phyloP scores from a whole-genome alignment of 768 basidiomycete species.

The Paxillus ammoniavirescens region DNA sequence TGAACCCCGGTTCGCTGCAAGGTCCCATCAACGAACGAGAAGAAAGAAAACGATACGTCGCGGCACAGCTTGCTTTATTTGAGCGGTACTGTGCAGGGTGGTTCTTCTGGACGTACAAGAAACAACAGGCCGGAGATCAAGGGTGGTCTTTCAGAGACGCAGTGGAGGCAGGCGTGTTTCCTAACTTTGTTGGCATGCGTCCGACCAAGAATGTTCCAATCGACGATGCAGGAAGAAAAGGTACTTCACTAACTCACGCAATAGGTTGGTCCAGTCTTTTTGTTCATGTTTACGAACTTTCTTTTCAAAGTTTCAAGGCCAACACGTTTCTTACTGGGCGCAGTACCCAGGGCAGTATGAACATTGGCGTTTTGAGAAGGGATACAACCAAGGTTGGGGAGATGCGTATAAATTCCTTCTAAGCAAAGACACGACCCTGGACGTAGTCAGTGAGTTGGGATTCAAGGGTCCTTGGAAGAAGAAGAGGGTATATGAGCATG shows the following conservation, averaged over 20 bases:
- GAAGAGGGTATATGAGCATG: conserved; percentile 44
- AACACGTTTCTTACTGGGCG: conserved; percentile 42
- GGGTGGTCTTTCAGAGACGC: conserved; percentile 78
- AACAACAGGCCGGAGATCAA: conserved; percentile 58
- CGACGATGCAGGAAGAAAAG: conserved; percentile 27
- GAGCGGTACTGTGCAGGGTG: conserved; percentile 66
- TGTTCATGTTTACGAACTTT: conserved; percentile 14
- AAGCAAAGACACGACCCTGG: conserved; percentile 14
- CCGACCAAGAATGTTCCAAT: conserved; percentile 19
- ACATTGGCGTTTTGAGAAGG: conserved; percentile 65
- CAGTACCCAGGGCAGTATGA: conserved; percentile 57
- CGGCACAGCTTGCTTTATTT: conserved; percentile 65
- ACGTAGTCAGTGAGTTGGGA: conserved; percentile 54
- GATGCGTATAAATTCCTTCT: conserved; percentile 60
- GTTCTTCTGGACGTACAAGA: conserved; percentile 88
- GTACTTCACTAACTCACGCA: conserved; percentile 31
- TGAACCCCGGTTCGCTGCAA: conserved; percentile 63
- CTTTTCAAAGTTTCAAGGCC: conserved; percentile 26
- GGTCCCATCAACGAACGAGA: conserved; percentile 42
- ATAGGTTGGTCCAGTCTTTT: conserved; percentile 23
- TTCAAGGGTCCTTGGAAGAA: conserved; percentile 62
- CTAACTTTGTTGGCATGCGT: conserved; percentile 45
- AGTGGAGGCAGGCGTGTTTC: conserved; percentile 60
- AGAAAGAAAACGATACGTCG: conserved; percentile 48
- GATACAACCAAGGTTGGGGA: conserved; percentile 71